These are phyloP conservation scores for Hypholoma fasciculare DNA, from an alignment of 768 basidiomycete genomes.

Conservation along the genomic window DNA sequence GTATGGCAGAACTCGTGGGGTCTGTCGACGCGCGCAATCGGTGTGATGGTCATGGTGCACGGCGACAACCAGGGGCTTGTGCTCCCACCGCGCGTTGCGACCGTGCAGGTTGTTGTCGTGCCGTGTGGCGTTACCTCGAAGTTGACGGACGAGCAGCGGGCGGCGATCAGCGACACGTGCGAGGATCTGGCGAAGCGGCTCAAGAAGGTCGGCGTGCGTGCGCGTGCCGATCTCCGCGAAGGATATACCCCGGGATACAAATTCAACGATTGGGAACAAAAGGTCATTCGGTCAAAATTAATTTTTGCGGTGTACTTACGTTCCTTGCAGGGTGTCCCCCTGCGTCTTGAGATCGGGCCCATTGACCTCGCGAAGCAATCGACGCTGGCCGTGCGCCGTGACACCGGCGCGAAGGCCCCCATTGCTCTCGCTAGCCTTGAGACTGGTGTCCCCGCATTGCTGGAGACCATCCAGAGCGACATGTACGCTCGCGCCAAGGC, in stretches of 20 bases:
- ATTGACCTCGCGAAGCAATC: slow-evolving; percentile 84
- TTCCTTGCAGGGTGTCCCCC: slow-evolving; percentile 80
- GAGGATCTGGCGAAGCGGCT: slow-evolving; percentile 75
- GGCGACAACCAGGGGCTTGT: slow-evolving; percentile 98
- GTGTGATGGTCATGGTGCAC: slow-evolving; percentile 99
- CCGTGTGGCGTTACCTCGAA: slow-evolving; percentile 94
- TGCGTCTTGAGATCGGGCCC: slow-evolving; percentile 97
- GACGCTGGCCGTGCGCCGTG: slow-evolving; percentile 82
- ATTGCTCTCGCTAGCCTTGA: slow-evolving; percentile 41
- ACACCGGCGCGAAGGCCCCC: slow-evolving; percentile 48
- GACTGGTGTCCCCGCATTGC: slow-evolving; percentile 57
- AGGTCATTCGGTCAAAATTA: slow-evolving; percentile 47
- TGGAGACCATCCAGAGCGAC: slow-evolving; percentile 85
- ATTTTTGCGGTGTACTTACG: slow-evolving; percentile 1
- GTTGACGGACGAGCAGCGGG: slow-evolving; percentile 66
- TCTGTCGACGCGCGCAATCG: slow-evolving; percentile 91
- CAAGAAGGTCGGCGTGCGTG: slow-evolving; percentile 72
- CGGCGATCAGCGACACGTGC: slow-evolving; percentile 74
- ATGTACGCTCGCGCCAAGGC: slow-evolving; percentile 83
- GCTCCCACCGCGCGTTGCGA: slow-evolving; percentile 96
- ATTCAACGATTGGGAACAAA: slow-evolving; percentile 99
- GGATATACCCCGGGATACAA: slow-evolving; percentile 99
- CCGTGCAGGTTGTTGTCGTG: slow-evolving; percentile 85
- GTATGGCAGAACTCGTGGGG: slow-evolving; percentile 99
- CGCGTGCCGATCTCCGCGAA: slow-evolving; percentile 90